phyloP scores from a whole-genome alignment of 2,329 filamentous ascomycete genomes.

The Penicillium vulpinum region DNA sequence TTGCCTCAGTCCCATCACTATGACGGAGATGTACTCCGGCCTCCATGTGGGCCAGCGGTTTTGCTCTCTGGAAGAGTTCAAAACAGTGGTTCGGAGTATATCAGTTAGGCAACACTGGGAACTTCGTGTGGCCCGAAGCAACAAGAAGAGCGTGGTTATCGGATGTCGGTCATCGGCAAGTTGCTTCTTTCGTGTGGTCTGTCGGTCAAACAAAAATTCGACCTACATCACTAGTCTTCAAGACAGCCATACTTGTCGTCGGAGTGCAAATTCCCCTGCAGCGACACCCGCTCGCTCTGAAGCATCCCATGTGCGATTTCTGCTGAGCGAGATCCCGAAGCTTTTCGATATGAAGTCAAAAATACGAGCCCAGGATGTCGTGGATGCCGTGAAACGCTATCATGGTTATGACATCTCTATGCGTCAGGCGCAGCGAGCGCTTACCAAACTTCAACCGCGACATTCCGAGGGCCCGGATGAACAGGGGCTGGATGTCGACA shows the following conservation, averaged over 20 bases:
- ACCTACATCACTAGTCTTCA: conserved; percentile 44
- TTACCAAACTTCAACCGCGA: conserved; percentile 38
- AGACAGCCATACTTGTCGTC: conserved; percentile 41
- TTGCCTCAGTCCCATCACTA: conserved; percentile 18
- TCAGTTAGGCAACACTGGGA: conserved; percentile 46
- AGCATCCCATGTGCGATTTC: conserved; percentile 42
- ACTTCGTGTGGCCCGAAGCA: conserved; percentile 42
- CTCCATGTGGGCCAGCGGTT: conserved; percentile 43
- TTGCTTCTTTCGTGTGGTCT: conserved; percentile 44
- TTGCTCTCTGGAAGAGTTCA: conserved; percentile 42
- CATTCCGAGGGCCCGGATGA: conserved; percentile 26
- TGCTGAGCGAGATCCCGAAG: conserved; percentile 42
- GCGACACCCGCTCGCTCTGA: conserved; percentile 41
- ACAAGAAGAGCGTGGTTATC: conserved; percentile 45
- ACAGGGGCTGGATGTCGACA: conserved; percentile 22
- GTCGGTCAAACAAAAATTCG: conserved; percentile 42
- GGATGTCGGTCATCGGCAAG: conserved; percentile 41
- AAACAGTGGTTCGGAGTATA: conserved; percentile 40
- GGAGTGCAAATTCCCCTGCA: conserved; percentile 29
- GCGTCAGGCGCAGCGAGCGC: conserved; percentile 41
- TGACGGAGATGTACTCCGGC: conserved; percentile 44
- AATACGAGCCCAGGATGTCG: conserved; percentile 40
- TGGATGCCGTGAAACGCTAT: conserved; percentile 43
- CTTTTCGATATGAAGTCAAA: conserved; percentile 41
- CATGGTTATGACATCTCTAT: conserved; percentile 44